Conservation (phyloP, 495 filamentous ascomycete genomes). For the Tetracladium marchalianum region DNA sequence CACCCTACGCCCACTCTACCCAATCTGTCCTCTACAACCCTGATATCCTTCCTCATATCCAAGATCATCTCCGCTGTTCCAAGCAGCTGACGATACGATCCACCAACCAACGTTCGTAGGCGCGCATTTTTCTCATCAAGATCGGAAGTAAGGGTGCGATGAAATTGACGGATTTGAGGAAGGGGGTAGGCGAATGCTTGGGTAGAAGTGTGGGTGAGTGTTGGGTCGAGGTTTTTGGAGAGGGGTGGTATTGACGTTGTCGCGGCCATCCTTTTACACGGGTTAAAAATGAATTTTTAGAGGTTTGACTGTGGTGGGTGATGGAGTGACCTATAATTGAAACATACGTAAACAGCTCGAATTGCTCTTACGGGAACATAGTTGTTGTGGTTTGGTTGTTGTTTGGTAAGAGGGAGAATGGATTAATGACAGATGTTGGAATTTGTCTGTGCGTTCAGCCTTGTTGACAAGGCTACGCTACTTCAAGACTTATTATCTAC, state of each 20-base stretch:
- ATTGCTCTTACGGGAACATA: too few relatives aligned
- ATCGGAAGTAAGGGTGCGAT: slow-evolving; percentile 40
- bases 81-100: slow-evolving; percentile 83
- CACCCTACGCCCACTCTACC: slow-evolving; percentile 66
- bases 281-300: not conserved
- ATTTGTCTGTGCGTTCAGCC: too few relatives aligned
- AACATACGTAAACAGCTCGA: too few relatives aligned
- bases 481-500: too few relatives aligned
- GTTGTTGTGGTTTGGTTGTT: too few relatives aligned
- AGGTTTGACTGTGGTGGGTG: too few relatives aligned
- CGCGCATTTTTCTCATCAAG: slow-evolving; percentile 77
- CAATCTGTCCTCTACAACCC: slow-evolving; percentile 58
- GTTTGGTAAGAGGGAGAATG: too few relatives aligned
- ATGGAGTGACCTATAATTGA: too few relatives aligned
- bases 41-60: slow-evolving; percentile 72
- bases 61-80: slow-evolving; percentile 90
- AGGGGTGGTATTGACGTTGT: slow-evolving; percentile 15
- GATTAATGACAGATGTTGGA: too few relatives aligned
- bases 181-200: slow-evolving; percentile 24
- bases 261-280: not conserved
- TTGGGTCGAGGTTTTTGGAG: slow-evolving; percentile 12
- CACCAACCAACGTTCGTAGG: slow-evolving; percentile 86
- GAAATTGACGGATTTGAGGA: slow-evolving; percentile 54
- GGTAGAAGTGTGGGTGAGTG: slow-evolving; percentile 9
- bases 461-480: too few relatives aligned